These are phyloP conservation scores for Colletotrichum trifolii DNA, from an alignment of 2,329 filamentous ascomycete species.

Conservation along the genomic window DNA sequence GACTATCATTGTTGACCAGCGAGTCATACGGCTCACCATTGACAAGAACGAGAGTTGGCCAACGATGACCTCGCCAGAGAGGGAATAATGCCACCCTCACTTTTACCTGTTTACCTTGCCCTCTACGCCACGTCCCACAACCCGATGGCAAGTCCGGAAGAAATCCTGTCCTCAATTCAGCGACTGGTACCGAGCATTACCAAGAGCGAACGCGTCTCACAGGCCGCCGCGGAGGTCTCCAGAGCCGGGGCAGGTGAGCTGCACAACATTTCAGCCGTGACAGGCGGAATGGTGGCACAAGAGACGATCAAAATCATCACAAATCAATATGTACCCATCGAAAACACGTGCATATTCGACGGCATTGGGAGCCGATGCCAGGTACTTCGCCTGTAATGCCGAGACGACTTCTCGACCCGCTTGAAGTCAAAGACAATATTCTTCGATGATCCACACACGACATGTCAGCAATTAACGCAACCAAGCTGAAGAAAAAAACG, in stretches of 20 bases:
- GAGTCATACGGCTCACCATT: conserved; percentile 4
- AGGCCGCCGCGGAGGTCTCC: conserved; percentile 74
- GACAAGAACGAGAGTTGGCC: conserved; percentile 62
- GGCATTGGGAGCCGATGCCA: conserved; percentile 73
- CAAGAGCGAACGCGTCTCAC: conserved; percentile 59
- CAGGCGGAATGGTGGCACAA: conserved; percentile 94
- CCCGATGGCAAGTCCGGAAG: conserved; percentile 56
- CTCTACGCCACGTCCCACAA: conserved; percentile 65
- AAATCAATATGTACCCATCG: conserved; percentile 77
- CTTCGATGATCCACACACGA: no score
- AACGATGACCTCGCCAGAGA: conserved; percentile 64
- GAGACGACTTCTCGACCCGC: conserved; percentile 37
- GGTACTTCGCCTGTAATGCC: conserved; percentile 61
- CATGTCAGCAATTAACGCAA: no score
- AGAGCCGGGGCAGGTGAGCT: conserved; percentile 86
- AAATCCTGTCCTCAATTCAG: conserved; percentile 62
- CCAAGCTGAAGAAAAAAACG: no score
- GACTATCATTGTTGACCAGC: neutral
- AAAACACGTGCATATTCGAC: conserved; percentile 78
- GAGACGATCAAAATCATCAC: conserved; percentile 93
- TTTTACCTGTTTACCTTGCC: conserved; percentile 77
- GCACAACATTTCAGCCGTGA: conserved; percentile 90
- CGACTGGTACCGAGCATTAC: conserved; percentile 59
- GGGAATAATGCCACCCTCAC: conserved; percentile 64
- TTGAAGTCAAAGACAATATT: no score